These are phyloP conservation scores for Termitomyces sp. DNA, from an alignment of 768 basidiomycete species.

Conservation along the genomic window DNA sequence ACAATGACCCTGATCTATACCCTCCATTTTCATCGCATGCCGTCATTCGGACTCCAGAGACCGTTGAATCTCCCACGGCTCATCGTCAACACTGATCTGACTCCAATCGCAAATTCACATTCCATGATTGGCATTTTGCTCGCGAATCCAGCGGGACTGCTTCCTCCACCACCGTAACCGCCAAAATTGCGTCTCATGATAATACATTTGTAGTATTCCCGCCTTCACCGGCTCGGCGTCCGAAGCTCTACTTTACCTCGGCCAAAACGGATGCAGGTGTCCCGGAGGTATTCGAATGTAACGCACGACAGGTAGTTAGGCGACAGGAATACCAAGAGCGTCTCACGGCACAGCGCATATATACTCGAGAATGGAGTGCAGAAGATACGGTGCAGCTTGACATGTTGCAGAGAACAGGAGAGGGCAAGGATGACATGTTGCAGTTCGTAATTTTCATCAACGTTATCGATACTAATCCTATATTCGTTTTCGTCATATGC, in stretches of 20 bases:
- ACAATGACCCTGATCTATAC: neutral
- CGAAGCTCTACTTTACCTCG: conserved; percentile 70
- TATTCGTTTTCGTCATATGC: neutral
- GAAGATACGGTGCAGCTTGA: conserved; percentile 37
- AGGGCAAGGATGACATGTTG: conserved; percentile 11
- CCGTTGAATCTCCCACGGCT: too few species aligned
- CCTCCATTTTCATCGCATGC: conserved; percentile 19
- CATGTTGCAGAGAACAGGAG: neutral
- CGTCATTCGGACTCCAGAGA: too few species aligned
- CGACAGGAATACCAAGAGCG: conserved; percentile 69
- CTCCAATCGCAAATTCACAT: too few species aligned
- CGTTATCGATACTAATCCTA: too few species aligned
- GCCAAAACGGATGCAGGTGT: conserved; percentile 80
- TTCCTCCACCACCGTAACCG: conserved; percentile 8
- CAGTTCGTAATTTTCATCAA: conserved; percentile 6
- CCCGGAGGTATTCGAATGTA: conserved; percentile 68
- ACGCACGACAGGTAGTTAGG: conserved; percentile 58
- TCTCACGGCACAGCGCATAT: conserved; percentile 41
- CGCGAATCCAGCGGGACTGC: conserved; percentile 23
- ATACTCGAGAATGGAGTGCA: conserved; percentile 33
- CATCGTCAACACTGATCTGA: too few species aligned
- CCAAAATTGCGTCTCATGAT: neutral
- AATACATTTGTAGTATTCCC: conserved; percentile 17
- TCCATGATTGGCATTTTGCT: conserved; percentile 28
- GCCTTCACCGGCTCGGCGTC: conserved; percentile 46